Conservation (phyloP, 2,329 filamentous ascomycete genomes). For the Rutstroemia sp. region DNA sequence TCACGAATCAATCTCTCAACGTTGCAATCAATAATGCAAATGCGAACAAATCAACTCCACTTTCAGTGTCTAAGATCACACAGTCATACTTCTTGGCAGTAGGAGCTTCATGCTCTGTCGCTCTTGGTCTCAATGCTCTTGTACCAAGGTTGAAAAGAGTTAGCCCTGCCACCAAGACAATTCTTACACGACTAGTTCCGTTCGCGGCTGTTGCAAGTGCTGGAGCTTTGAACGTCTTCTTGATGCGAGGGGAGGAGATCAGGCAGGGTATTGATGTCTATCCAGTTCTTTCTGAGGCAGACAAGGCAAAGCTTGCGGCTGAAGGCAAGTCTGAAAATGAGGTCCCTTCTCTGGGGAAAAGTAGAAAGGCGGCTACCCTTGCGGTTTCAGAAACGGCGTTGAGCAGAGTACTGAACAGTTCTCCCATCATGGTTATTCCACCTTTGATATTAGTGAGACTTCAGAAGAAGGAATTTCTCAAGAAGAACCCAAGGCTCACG, state of each 20-base stretch:
- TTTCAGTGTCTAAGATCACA: conserved; percentile 71
- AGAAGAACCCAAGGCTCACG: conserved; percentile 66
- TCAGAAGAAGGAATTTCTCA: conserved; percentile 78
- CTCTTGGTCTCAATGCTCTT: conserved; percentile 81
- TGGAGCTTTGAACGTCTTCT: conserved; percentile 87
- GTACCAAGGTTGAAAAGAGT: conserved; percentile 78
- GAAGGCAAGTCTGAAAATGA: conserved; percentile 58
- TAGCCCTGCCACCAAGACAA: conserved; percentile 64
- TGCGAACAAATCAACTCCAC: conserved; percentile 91
- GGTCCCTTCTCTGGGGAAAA: conserved; percentile 71
- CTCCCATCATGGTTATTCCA: conserved; percentile 94
- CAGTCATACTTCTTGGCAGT: conserved; percentile 92
- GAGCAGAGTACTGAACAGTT: conserved; percentile 86
- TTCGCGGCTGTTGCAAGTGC: conserved; percentile 93
- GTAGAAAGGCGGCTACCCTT: conserved; percentile 76
- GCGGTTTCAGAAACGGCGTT: conserved; percentile 91
- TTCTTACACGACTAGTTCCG: conserved; percentile 82
- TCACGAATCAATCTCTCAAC: conserved; percentile 95
- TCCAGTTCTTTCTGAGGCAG: conserved; percentile 65
- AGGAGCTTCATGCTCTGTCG: conserved; percentile 86
- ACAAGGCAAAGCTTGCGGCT: conserved; percentile 50
- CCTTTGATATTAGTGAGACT: conserved; percentile 78
- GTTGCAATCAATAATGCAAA: conserved; percentile 97
- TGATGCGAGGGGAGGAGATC: conserved; percentile 97
- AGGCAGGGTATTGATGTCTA: conserved; percentile 87